Evolutionary conservation across 2,329 filamentous ascomycete genomes (phyloP), one percentile per base, ranked within the genome.

Genomic region (Trichoderma endophyticum): DNA sequence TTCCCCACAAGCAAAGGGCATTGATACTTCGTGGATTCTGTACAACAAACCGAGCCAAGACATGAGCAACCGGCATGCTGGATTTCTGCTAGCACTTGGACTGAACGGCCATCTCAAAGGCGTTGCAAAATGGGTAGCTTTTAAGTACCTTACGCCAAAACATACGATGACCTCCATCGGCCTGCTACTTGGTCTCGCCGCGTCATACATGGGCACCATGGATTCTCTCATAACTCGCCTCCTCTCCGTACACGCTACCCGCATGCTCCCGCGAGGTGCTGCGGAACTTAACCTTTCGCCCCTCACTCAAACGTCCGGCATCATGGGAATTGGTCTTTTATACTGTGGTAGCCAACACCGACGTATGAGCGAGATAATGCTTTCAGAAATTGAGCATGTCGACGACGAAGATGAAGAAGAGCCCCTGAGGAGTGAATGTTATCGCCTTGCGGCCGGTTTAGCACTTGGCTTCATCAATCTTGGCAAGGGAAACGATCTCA

Each of bases 91-190:
- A 0, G 96, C 94, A 5, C 86, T 99, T 5, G 96, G 96, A 4
- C 85, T 99, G 28, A 98, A 98, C 77, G 97, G 96, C 0, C 97
- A 99, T 82, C 85, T 99, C n/a, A 96, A 93, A 76, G 92, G 90
- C 8, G 88, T 99, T 32, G 96, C 96, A 3, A 98, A 98, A 83
- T 99, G 96, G 95, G 92, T 99, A 57, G 95, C 95, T 9, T 99
- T 98, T 87, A 98, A 98, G 79, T 99, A 99, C 76, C 85, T 99
- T n/a, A 99, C 96, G 0, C 95, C 96, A 1, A 99, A 99, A 78
- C 97, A 99, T 81, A 97, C 95, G 30, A 99, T 99, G 96, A 98
- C 96, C 28, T 98, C 96, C 1, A 95, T 99, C 70, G 96, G 96
- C 11, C 85, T 99, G n/a, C 86, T 99, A 3, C 86, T 99, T 0